phyloP scores from a whole-genome alignment of 768 basidiomycete species.

The Hydnomerulius pinastri region DNA sequence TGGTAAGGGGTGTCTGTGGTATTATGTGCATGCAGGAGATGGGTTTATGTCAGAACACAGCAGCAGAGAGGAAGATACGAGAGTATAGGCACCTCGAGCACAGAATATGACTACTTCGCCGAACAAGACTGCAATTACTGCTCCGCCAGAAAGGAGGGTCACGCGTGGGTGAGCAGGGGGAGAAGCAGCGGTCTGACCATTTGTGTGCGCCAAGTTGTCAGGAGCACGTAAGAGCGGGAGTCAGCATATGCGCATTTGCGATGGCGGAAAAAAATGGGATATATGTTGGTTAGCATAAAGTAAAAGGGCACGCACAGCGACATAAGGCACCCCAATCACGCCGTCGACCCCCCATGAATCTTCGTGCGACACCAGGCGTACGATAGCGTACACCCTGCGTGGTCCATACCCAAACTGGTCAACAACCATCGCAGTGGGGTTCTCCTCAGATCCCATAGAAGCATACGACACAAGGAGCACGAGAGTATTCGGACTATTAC shows the following conservation, averaged over 20 bases:
- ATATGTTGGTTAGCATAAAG: neutral
- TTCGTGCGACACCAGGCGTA: constrained; percentile 41
- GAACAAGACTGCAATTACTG: constrained; percentile 64
- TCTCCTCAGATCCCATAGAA: constrained; percentile 47
- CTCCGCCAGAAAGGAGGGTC: constrained; percentile 59
- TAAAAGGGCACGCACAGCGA: constrained; percentile 55
- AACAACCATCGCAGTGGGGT: constrained; percentile 31
- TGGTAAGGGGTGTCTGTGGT: constrained; percentile 66
- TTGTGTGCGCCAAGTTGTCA: neutral
- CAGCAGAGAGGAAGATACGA: neutral
- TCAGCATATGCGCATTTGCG: neutral
- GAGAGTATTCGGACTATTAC: constrained; percentile 50
- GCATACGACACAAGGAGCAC: constrained; percentile 70
- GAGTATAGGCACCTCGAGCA: constrained; percentile 50
- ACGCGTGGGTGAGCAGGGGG: constrained; percentile 75
- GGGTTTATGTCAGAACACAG: neutral
- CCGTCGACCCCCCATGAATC: constrained; percentile 31
- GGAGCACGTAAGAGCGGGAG: neutral
- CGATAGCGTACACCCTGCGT: constrained; percentile 66
- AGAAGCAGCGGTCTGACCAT: constrained; percentile 57
- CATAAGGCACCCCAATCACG: constrained; percentile 68
- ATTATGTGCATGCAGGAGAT: too few relatives aligned
- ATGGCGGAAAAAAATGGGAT: neutral
- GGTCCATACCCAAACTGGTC: constrained; percentile 45
- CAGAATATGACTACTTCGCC: constrained; percentile 77